Evolutionary conservation across 1,139 yeast species (phyloP), one percentile per base, ranked within the genome.

Genomic region (Oligophagozyma castellii): DNA sequence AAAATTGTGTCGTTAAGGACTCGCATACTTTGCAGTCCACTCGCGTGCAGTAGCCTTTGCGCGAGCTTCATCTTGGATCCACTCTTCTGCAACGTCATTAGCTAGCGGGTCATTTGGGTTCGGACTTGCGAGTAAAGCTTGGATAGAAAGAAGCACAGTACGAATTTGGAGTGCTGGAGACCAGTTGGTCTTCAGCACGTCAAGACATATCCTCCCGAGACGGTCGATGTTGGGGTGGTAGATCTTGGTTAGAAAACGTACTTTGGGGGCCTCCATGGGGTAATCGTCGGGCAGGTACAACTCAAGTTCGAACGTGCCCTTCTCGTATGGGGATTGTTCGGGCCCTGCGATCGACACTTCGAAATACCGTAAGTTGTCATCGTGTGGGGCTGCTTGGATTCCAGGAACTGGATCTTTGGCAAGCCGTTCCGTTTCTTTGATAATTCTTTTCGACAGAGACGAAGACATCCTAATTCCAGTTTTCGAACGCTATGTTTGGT

Each of bases 71-170:
- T 89, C 73, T 39, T 72, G 77, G 50, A 86, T 79, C 96, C 98
- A 89, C 43, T 78, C 89, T 43, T 83, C 86, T 3, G 98, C 98
- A 24, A 89, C 98, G 44, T 89, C 98, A 48, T 89, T 89, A 19
- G 96, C 96, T 39, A 92, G 65, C 1, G 98, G 99, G 56, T 89
- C 99, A 53, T 89, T 95, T 26, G 99, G 98, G 47, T 89, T 92
- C 6, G 99, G 98, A 3, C 95, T 86, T 1, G 94, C 94, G 32
- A 89, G 61, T 34, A 89, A 61, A 0, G 98, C 96, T 56, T 92
- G 98, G 37, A 89, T 79, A 12, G 94, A 80, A 35, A 92, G 63
- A 40, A 89, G 61, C 23, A 89, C 79, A n/a, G 98, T 92, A 53
- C 96, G 68, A 41, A 89, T 89, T 53, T 89, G 96, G 37, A 86